A percentile compares a stretch with the other conserved stretches of the same genome.
Conservation (phyloP, 306 rosid species). For the Canavalia gladiata region DNA sequence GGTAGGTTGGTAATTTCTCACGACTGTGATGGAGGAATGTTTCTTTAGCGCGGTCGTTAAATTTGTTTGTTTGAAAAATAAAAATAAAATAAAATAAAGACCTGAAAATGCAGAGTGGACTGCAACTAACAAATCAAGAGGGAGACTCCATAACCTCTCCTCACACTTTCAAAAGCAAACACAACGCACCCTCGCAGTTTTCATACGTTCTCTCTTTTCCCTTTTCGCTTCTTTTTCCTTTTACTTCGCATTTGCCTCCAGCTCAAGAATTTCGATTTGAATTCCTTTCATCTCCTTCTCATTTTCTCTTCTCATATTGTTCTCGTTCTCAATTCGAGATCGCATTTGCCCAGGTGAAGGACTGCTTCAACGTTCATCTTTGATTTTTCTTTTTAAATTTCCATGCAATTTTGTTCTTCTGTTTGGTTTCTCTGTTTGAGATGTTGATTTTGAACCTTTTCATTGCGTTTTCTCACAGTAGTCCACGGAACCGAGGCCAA, state of each 20-base stretch:
- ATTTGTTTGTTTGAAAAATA: constrained; percentile 38
- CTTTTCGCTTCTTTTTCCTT: neutral
- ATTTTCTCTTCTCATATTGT: neutral
- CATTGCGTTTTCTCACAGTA: neutral
- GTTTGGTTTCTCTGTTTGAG: neutral
- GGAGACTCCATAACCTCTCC: constrained; percentile 69
- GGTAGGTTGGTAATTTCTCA: neutral
- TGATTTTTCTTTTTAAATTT: neutral
- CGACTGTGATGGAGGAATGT: neutral
- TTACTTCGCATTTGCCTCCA: neutral
- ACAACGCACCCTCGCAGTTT: neutral
- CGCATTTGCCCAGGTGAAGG: constrained; percentile 48
- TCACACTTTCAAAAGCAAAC: neutral
- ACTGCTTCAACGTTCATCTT: neutral
- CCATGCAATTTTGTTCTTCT: constrained; percentile 1
- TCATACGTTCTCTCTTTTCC: constrained; percentile 36
- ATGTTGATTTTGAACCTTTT: constrained; percentile 6
- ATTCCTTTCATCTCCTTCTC: constrained; percentile 1
- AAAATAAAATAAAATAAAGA: neutral
- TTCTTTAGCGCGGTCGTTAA: constrained; percentile 56
- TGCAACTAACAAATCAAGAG: constrained; percentile 55
- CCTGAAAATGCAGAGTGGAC: constrained; percentile 39
- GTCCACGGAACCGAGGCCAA: neutral
- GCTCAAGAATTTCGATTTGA: constrained; percentile 11
- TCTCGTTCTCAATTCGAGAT: constrained; percentile 12